Percentiles rank a stretch among this genome's conserved stretches.
Evolutionary conservation across 345 rosid species (phyloP).

Genomic region (Eutrema yunnanense): DNA sequence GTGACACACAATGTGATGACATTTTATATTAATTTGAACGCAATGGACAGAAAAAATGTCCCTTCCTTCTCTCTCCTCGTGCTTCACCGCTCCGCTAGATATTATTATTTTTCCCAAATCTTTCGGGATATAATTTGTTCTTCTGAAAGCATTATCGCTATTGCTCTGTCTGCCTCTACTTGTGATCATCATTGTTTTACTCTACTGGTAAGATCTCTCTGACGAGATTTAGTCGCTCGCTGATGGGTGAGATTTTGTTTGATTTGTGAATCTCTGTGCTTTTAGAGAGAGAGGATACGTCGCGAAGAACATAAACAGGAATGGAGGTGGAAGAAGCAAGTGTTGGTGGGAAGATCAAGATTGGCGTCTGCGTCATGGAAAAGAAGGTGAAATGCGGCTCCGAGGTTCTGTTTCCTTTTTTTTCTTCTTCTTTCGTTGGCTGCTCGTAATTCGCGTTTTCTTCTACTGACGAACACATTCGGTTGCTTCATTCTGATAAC

Average conservation of each 20-base stretch:
- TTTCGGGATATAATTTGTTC: background rate
- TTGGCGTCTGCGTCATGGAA: conserved; percentile 76
- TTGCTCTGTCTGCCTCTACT: background rate
- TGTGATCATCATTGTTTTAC: conserved; percentile 16
- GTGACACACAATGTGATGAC: conserved; percentile 16
- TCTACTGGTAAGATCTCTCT: conserved; percentile 17
- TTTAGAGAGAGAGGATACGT: background rate
- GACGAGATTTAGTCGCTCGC: background rate
- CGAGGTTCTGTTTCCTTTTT: conserved; percentile 38
- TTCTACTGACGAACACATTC: conserved; percentile 16
- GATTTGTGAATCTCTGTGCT: conserved; percentile 19
- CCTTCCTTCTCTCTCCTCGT: conserved; percentile 14
- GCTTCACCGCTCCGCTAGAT: conserved; percentile 27
- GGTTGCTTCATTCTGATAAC: background rate
- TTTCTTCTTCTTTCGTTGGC: background rate
- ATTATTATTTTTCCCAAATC: background rate
- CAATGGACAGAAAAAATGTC: conserved; percentile 6
- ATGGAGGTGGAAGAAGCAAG: conserved; percentile 28
- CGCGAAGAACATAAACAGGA: background rate
- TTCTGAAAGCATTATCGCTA: background rate
- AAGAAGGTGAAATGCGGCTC: conserved; percentile 67
- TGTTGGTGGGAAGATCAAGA: conserved; percentile 40
- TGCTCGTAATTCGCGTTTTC: conserved; percentile 6
- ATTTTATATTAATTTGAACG: too few relatives aligned
- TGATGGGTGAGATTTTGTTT: background rate